Evolutionary conservation across 1,139 yeast genomes (phyloP), one percentile per base, ranked within the genome.

Genomic region (Casaregolazyma lundiana): DNA sequence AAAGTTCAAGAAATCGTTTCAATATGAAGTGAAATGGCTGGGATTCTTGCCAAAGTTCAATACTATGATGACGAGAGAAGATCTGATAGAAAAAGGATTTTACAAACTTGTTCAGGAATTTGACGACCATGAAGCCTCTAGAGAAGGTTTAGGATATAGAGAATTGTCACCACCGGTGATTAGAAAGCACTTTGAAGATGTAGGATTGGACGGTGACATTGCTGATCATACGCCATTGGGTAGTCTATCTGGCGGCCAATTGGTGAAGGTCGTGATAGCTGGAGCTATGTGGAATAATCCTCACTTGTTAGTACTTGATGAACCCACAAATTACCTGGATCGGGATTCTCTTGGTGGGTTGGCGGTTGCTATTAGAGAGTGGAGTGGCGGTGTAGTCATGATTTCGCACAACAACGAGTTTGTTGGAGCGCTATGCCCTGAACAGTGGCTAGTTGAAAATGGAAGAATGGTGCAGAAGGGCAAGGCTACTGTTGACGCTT

Each of bases 271-370:
- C 53, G 98, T 92, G 53, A 90, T 92, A 73, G 98, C 98, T 15
- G 97, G 97, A 69, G 97, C 97, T 55, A 92, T 92, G 95, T 92
- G 98, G 98, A 90, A 92, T 71, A 92, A 92, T 65, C 98, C 98
- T n/a, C 98, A 92, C 70, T 78, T 92, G 70, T 78, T 92, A 55
- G 98, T 92, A 37, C 77, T 92, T 56, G 98, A 92, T 70, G 98
- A 92, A 78, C 98, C 98, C 65, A 92, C 98, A 62, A 92, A 92
- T 72, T 92, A 92, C 76, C 77, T 92, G 71, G 98, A 92, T 70
- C 82, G 98, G 73, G 98, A 92, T 66, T 90, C 97, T 21, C 75
- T 92, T 53, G 98, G 98, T 64, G 98, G 97, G 42, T 76, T 92
- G 57, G 97, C 98, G 16, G 80, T 90, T 59, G 98, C 98, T 46